Percentiles rank a stretch among this genome's conserved stretches.
phyloP scores from a whole-genome alignment of 2,329 filamentous ascomycete genomes.

The Ambrosiella xylebori region DNA sequence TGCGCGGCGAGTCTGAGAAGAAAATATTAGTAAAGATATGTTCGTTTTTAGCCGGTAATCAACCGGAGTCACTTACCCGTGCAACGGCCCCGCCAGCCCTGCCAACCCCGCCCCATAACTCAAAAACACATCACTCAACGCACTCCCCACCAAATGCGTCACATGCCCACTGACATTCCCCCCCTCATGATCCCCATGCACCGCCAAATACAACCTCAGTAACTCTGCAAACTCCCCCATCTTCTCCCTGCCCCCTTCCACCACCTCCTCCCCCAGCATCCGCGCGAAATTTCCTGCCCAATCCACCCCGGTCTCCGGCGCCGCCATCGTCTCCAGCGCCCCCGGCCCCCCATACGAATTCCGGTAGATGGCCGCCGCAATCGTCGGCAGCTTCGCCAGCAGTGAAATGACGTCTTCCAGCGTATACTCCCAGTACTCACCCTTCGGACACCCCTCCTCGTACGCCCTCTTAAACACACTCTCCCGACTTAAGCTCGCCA shows the following conservation, averaged over 20 bases:
- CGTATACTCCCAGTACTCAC: constrained; percentile 96
- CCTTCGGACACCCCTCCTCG: constrained; percentile 78
- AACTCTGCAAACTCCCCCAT: constrained; percentile 91
- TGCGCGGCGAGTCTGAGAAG: constrained; percentile 63
- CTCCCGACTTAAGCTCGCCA: constrained; percentile 88
- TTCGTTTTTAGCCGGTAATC: no score
- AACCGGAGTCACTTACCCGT: constrained; percentile 36
- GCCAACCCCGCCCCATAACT: constrained; percentile 92
- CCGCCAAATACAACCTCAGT: constrained; percentile 79
- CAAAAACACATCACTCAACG: constrained; percentile 85
- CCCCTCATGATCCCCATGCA: constrained; percentile 96
- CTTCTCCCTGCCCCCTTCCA: constrained; percentile 32
- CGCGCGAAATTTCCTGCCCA: constrained; percentile 99
- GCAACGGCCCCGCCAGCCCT: constrained; percentile 48
- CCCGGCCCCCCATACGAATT: constrained; percentile 54
- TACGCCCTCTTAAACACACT: constrained; percentile 90
- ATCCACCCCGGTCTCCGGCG: constrained; percentile 71
- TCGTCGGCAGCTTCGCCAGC: constrained; percentile 87
- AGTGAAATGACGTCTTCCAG: constrained; percentile 91
- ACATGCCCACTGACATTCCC: constrained; percentile 94
- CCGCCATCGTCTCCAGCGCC: constrained; percentile 52
- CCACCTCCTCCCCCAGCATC: constrained; percentile 58
- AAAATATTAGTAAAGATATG: background rate
- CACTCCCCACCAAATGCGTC: constrained; percentile 87
- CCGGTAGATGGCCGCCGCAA: constrained; percentile 95